These are phyloP conservation scores for Allium sativum DNA, from an alignment of 106 monocot genomes.

Conservation along the genomic window DNA sequence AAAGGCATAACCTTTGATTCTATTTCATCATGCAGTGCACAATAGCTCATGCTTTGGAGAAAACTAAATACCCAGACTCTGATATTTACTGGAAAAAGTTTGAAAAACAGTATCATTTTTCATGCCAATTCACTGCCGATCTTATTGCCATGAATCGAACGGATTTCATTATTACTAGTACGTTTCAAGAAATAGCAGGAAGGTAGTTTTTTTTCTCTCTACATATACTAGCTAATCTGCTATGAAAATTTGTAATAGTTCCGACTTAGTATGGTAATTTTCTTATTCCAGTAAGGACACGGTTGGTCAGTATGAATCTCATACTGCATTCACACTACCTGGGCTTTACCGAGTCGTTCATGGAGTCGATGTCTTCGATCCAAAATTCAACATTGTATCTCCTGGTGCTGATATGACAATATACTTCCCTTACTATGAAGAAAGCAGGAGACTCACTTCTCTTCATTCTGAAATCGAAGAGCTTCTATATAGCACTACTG, in stretches of 20 bases:
- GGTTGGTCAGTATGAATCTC: conserved; percentile 32
- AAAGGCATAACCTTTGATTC: no score
- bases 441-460: conserved; percentile 26
- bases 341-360: conserved; percentile 48
- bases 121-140: conserved; percentile 53
- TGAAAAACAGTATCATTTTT: conserved; percentile 54
- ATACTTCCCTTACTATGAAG: conserved; percentile 33
- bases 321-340: conserved; percentile 38
- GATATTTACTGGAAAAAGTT: conserved; percentile 77
- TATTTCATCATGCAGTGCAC: conserved; percentile 33
- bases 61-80: conserved; percentile 64
- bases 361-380: conserved; percentile 45
- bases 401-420: conserved; percentile 44
- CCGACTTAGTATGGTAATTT: not conserved
- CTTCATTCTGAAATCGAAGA: conserved; percentile 41
- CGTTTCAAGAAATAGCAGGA: conserved; percentile 95
- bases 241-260: not conserved
- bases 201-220: conserved; percentile 35
- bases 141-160: conserved; percentile 86
- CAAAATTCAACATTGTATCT: conserved; percentile 40
- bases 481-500: conserved; percentile 29
- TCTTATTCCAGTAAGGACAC: conserved; percentile 27
- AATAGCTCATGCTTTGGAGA: conserved; percentile 69
- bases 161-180: conserved; percentile 92
- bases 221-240: not conserved